Evolutionary conservation across 73 alveolate genomes (phyloP).

Genomic region (Paramecium primaurelia): DNA sequence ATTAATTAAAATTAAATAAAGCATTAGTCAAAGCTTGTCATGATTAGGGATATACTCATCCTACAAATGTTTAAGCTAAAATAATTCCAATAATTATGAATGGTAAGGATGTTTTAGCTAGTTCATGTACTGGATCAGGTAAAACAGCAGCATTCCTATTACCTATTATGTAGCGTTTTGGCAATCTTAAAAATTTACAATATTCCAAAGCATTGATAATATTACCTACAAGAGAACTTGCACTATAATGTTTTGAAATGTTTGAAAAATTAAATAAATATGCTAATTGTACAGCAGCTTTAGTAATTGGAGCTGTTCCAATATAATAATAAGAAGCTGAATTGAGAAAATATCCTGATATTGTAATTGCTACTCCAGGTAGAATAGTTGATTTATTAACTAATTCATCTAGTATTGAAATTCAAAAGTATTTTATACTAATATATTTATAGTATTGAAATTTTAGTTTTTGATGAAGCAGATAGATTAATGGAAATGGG

Average conservation of each 20-base stretch:
- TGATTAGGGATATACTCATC: conserved; percentile 93
- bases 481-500: conserved; percentile 98
- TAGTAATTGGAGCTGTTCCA: conserved; percentile 89
- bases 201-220: conserved; percentile 67
- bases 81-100: conserved; percentile 93
- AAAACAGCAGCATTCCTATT: conserved; percentile 99
- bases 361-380: conserved; percentile 96
- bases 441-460: conserved; percentile 72
- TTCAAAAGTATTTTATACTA: conserved; percentile 68
- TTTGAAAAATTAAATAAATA: conserved; percentile 80
- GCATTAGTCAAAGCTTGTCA: conserved; percentile 87
- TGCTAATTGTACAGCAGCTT: conserved; percentile 74
- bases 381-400: conserved; percentile 82
- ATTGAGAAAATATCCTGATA: conserved; percentile 88
- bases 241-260: conserved; percentile 93
- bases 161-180: conserved; percentile 95
- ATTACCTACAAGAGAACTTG: conserved; percentile 97
- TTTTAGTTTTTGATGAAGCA: conserved; percentile 96
- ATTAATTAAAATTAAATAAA: conserved; percentile 71
- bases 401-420: conserved; percentile 43
- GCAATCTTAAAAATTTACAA: neutral
- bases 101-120: conserved; percentile 95
- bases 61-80: conserved; percentile 96
- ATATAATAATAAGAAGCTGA: conserved; percentile 81
- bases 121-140: conserved; percentile 99